These are phyloP conservation scores for Dichotomopilus funicola DNA, from an alignment of 2,329 filamentous ascomycete genomes.

Conservation along the genomic window DNA sequence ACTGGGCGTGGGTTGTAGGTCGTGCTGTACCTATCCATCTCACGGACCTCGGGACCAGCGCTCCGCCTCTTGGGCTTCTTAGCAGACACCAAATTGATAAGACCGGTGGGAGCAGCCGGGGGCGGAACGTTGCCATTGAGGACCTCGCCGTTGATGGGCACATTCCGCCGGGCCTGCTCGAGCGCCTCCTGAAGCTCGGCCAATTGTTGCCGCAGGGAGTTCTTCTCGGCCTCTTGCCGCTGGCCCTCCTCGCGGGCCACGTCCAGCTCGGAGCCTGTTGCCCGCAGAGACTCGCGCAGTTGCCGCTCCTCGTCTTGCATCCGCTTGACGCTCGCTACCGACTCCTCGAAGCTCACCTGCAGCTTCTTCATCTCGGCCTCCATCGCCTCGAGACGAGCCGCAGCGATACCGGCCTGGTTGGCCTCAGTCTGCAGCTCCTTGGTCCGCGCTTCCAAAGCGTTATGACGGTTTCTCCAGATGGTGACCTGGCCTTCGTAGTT, in stretches of 20 bases:
- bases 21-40: slow-evolving; percentile 82
- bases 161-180: slow-evolving; percentile 73
- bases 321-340: slow-evolving; percentile 80
- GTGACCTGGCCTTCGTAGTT: slow-evolving; percentile 95
- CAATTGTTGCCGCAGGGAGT: slow-evolving; percentile 78
- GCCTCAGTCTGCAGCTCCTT: slow-evolving; percentile 95
- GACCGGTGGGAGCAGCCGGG: slow-evolving; percentile 58
- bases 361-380: slow-evolving; percentile 94
- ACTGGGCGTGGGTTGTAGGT: slow-evolving; percentile 92
- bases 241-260: slow-evolving; percentile 67
- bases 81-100: slow-evolving; percentile 94
- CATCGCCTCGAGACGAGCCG: slow-evolving; percentile 82
- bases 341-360: slow-evolving; percentile 84
- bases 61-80: slow-evolving; percentile 97
- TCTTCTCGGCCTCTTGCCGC: slow-evolving; percentile 77
- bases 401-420: slow-evolving; percentile 94
- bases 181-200: slow-evolving; percentile 87
- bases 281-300: slow-evolving; percentile 73
- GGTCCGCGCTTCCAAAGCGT: slow-evolving; percentile 77
- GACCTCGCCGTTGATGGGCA: slow-evolving; percentile 64
- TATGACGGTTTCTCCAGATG: slow-evolving; percentile 90
- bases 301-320: slow-evolving; percentile 91
- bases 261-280: slow-evolving; percentile 75
- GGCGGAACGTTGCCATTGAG: slow-evolving; percentile 53
- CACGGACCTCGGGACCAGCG: slow-evolving; percentile 77